Evolutionary conservation across 75 land plant genomes (phyloP).

Genomic region (Ceratopteris richardii): DNA sequence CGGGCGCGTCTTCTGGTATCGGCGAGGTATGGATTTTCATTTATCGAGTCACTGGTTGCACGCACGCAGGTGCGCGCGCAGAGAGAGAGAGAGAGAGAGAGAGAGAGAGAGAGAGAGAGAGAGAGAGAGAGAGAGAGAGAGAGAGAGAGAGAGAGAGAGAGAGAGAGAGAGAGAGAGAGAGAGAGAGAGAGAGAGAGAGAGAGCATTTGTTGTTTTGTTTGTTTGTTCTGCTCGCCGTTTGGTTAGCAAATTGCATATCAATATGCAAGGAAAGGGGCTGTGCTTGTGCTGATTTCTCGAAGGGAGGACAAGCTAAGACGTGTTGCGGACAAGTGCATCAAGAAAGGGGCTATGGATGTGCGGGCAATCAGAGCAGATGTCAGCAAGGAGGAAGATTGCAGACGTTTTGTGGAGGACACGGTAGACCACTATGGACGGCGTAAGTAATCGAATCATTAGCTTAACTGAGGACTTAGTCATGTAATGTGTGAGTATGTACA

Average conservation of each 20-base stretch:
- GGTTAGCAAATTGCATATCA: slow-evolving; percentile 24
- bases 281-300: slow-evolving; percentile 18
- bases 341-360: slow-evolving; percentile 17
- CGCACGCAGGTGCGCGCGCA: too few relatives aligned
- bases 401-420: slow-evolving; percentile 21
- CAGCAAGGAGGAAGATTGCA: slow-evolving; percentile 24
- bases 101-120: too few relatives aligned
- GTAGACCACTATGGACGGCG: slow-evolving; percentile 22
- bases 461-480: too few relatives aligned
- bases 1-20: slow-evolving; percentile 68
- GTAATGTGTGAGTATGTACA: background rate
- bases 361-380: slow-evolving; percentile 17
- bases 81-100: too few relatives aligned
- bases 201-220: too few relatives aligned
- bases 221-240: too few relatives aligned
- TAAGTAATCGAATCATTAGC: too few relatives aligned
- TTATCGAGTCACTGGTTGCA: too few relatives aligned
- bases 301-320: slow-evolving; percentile 14
- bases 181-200: too few relatives aligned
- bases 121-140: too few relatives aligned
- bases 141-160: too few relatives aligned
- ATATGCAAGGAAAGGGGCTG: slow-evolving; percentile 27
- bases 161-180: too few relatives aligned
- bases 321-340: slow-evolving; percentile 14
- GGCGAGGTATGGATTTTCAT: slow-evolving; percentile 49